phyloP scores from a whole-genome alignment of 345 rosid genomes.

The Orychophragmus violaceus region DNA sequence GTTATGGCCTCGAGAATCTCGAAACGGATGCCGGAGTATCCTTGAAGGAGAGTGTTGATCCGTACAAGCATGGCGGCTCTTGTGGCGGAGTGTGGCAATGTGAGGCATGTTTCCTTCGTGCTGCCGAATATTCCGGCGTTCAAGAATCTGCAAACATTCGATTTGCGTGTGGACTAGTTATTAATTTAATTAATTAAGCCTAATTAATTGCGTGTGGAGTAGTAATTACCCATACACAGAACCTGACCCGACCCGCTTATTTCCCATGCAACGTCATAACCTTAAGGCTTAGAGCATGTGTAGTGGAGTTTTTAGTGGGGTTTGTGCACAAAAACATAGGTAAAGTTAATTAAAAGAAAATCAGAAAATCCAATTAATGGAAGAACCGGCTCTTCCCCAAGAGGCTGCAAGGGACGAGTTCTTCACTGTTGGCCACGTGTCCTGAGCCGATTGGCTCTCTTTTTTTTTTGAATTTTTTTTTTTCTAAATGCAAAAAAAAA shows the following conservation, averaged over 20 bases:
- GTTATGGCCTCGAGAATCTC: constrained; percentile 66
- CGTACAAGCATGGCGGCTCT: constrained; percentile 79
- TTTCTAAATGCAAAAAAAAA: no score
- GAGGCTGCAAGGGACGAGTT: no score
- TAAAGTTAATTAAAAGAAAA: no score
- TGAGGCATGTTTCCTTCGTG: constrained; percentile 52
- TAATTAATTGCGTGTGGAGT: no score
- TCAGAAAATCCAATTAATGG: no score
- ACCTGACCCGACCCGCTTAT: not conserved
- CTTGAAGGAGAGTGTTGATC: constrained; percentile 69
- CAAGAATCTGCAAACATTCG: constrained; percentile 40
- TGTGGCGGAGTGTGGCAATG: constrained; percentile 52
- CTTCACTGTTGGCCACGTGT: no score
- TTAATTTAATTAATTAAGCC: not conserved
- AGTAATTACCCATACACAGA: not conserved
- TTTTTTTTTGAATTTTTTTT: no score
- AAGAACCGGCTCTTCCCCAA: no score
- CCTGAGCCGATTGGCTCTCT: no score
- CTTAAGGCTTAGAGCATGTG: not conserved
- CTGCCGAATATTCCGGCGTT: constrained; percentile 65
- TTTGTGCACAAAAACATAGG: no score
- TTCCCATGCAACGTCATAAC: constrained; percentile 29
- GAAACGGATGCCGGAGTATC: constrained; percentile 69
- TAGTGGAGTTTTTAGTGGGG: no score
- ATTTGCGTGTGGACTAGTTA: constrained; percentile 16